These are phyloP conservation scores for Chalciporus chontae DNA, from an alignment of 768 basidiomycete species.

Conservation along the genomic window DNA sequence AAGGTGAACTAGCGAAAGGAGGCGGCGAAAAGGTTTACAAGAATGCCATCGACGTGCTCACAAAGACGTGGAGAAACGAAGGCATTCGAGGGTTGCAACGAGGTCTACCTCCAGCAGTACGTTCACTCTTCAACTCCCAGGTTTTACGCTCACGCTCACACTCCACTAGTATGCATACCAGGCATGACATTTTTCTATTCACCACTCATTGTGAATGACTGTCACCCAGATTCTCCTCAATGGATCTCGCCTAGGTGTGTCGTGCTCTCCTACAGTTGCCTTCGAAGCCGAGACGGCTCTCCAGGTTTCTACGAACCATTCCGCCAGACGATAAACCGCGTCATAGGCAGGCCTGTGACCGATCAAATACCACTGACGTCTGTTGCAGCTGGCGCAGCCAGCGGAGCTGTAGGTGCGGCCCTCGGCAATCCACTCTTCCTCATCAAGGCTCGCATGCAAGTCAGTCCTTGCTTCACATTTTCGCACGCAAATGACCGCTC, in stretches of 20 bases:
- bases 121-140: constrained; percentile 17
- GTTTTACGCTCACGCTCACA: constrained; percentile 10
- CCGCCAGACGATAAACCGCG: constrained; percentile 62
- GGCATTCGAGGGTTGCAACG: constrained; percentile 90
- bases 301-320: constrained; percentile 96
- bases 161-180: constrained; percentile 79
- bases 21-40: constrained; percentile 78
- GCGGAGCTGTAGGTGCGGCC: constrained; percentile 84
- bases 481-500: not conserved
- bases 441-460: constrained; percentile 98
- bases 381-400: constrained; percentile 80
- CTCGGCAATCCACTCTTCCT: constrained; percentile 91
- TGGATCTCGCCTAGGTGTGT: constrained; percentile 78
- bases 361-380: constrained; percentile 76
- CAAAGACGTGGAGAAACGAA: constrained; percentile 87
- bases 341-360: constrained; percentile 58
- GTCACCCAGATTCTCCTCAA: constrained; percentile 76
- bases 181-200: constrained; percentile 41
- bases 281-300: constrained; percentile 12
- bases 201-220: constrained; percentile 2
- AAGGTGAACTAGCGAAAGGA: constrained; percentile 86
- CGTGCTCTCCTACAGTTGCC: not conserved
- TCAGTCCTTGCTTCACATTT: constrained; percentile 19
- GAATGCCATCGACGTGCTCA: constrained; percentile 81
- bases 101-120: constrained; percentile 85